Conservation (phyloP, 148 eudicot genomes). For the Rhododendron griersonianum region DNA sequence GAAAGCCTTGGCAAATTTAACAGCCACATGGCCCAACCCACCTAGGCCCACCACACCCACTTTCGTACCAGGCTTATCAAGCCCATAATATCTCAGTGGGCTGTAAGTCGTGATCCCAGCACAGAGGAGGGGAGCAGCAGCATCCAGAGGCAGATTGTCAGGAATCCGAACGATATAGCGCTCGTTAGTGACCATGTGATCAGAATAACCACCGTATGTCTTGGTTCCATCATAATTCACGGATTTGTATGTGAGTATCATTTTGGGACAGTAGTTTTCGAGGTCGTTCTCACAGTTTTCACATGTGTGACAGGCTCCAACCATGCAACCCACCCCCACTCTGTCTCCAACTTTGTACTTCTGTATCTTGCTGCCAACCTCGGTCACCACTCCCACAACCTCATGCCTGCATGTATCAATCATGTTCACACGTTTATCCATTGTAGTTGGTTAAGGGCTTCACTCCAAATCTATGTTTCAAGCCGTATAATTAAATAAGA, state of each 20-base stretch:
- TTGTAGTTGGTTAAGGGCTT: not conserved
- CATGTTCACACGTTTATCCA: not conserved
- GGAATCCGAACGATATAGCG: conserved; percentile 24
- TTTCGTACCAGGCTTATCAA: conserved; percentile 23
- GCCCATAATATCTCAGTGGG: conserved; percentile 32
- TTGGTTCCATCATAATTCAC: conserved; percentile 11
- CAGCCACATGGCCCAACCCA: conserved; percentile 24
- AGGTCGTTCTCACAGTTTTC: not conserved
- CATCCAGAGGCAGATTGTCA: conserved; percentile 22
- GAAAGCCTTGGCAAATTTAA: conserved; percentile 29
- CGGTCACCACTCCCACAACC: conserved; percentile 8
- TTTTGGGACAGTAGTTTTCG: conserved; percentile 14
- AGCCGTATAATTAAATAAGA: not conserved
- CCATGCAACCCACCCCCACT: conserved; percentile 18
- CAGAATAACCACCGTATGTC: conserved; percentile 37
- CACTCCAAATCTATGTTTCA: not conserved
- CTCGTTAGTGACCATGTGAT: conserved; percentile 26
- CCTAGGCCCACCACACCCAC: conserved; percentile 27
- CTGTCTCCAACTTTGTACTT: conserved; percentile 19
- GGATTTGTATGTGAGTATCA: not conserved
- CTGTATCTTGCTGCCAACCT: conserved; percentile 9
- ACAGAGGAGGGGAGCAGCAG: conserved; percentile 27
- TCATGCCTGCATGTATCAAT: not conserved
- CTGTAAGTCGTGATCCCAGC: conserved; percentile 32
- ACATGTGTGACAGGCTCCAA: conserved; percentile 8